Percentiles rank a stretch among this genome's conserved stretches.
These are phyloP conservation scores for Breynia disticha DNA, from an alignment of 441 rosid genomes.

Conservation along the genomic window DNA sequence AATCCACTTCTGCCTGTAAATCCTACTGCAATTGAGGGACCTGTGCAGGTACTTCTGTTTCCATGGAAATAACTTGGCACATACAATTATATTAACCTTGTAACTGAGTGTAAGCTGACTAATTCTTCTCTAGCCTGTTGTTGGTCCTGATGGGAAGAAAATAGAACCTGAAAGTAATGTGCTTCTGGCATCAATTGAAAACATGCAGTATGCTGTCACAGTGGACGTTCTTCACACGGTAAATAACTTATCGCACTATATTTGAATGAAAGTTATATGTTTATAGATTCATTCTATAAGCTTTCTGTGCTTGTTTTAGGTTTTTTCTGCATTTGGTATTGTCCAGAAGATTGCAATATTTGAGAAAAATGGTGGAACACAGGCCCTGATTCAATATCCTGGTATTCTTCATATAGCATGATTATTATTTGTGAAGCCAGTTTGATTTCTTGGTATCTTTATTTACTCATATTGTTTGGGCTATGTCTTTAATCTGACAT, in stretches of 20 bases:
- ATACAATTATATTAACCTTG: neutral
- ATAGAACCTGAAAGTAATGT: slow-evolving; percentile 89
- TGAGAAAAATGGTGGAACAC: slow-evolving; percentile 96
- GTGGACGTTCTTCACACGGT: slow-evolving; percentile 88
- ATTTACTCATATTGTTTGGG: no score
- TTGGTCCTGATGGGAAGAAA: slow-evolving; percentile 92
- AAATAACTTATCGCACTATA: slow-evolving; percentile 15
- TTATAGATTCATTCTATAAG: slow-evolving; percentile 3
- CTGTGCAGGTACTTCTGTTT: slow-evolving; percentile 50
- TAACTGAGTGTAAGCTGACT: slow-evolving; percentile 7
- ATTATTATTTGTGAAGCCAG: neutral
- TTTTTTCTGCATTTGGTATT: slow-evolving; percentile 84
- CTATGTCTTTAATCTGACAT: no score
- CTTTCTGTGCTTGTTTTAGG: slow-evolving; percentile 31
- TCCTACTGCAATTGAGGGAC: slow-evolving; percentile 88
- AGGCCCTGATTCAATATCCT: slow-evolving; percentile 87
- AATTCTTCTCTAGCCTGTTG: slow-evolving; percentile 44
- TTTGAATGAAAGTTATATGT: neutral
- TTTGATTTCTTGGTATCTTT: no score
- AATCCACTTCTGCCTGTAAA: slow-evolving; percentile 97
- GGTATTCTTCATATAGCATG: slow-evolving; percentile 32
- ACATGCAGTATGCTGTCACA: slow-evolving; percentile 98
- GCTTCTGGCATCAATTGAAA: slow-evolving; percentile 90
- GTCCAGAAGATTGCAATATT: slow-evolving; percentile 95
- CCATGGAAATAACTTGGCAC: neutral